Percentiles rank a stretch among this genome's conserved stretches.
Evolutionary conservation across 106 monocot genomes (phyloP).

Genomic region (Chionographis japonica): DNA sequence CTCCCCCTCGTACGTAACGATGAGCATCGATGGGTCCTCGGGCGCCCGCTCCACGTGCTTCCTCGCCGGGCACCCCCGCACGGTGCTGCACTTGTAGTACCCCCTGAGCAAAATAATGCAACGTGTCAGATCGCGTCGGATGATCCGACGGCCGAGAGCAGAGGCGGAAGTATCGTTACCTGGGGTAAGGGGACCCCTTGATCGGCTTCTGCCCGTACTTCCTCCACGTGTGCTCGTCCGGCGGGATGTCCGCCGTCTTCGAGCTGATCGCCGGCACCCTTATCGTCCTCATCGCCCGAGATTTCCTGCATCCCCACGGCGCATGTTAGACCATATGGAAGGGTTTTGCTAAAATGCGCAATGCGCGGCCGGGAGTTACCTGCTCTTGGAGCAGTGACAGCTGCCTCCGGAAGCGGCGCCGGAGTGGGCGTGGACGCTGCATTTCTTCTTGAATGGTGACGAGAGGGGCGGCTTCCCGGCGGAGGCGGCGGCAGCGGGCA

Average conservation of each 20-base stretch:
- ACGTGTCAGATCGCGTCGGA: not conserved
- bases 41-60: constrained; percentile 70
- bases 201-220: constrained; percentile 43
- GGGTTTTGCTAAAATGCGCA: not conserved
- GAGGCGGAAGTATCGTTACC: constrained; percentile 7
- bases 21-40: constrained; percentile 65
- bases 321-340: not conserved
- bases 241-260: constrained; percentile 28
- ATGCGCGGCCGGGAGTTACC: constrained; percentile 23
- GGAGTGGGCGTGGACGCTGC: constrained; percentile 39
- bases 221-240: constrained; percentile 37
- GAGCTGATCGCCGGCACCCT: constrained; percentile 36
- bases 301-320: constrained; percentile 10
- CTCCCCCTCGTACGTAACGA: constrained; percentile 71
- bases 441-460: constrained; percentile 37
- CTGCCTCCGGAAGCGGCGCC: constrained; percentile 32
- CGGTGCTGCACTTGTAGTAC: constrained; percentile 78
- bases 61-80: constrained; percentile 67
- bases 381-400: constrained; percentile 87
- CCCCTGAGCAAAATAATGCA: constrained; percentile 24
- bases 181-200: constrained; percentile 34
- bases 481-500: constrained; percentile 13
- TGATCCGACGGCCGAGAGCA: not conserved
- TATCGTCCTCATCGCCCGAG: constrained; percentile 24
- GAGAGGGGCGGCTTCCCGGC: constrained; percentile 62